Evolutionary conservation across 2,329 filamentous ascomycete genomes (phyloP).

Genomic region (Botrytis tulipae): DNA sequence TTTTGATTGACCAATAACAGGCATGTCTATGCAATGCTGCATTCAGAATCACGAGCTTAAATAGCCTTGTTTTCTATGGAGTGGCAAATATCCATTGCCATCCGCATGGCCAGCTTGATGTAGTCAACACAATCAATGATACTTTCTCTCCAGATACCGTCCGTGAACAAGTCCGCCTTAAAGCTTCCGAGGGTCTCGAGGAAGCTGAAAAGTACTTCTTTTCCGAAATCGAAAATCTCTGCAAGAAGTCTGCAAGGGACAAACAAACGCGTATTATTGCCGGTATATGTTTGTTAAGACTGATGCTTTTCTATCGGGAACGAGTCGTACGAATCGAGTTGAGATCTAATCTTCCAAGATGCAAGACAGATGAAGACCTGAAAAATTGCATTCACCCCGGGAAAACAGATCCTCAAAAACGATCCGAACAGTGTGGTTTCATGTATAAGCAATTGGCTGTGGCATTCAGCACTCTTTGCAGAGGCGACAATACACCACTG

Average conservation of each 20-base stretch:
- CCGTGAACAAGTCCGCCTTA: slow-evolving; percentile 28
- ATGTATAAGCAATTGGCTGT: slow-evolving; percentile 28
- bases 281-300: slow-evolving; percentile 27
- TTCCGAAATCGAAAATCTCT: slow-evolving; percentile 25
- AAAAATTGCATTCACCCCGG: slow-evolving; percentile 10
- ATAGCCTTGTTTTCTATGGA: slow-evolving; percentile 28
- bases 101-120: slow-evolving; percentile 8
- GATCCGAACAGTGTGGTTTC: slow-evolving; percentile 25
- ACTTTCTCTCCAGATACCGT: slow-evolving; percentile 27
- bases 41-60: slow-evolving; percentile 25
- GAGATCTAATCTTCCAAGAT: slow-evolving; percentile 23
- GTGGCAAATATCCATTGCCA: slow-evolving; percentile 23
- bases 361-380: slow-evolving; percentile 18
- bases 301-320: slow-evolving; percentile 28
- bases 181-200: slow-evolving; percentile 26
- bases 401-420: slow-evolving; percentile 23
- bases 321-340: slow-evolving; percentile 25
- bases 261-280: slow-evolving; percentile 27
- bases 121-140: slow-evolving; percentile 11
- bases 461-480: slow-evolving; percentile 25
- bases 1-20: not conserved
- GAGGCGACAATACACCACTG: slow-evolving; percentile 25
- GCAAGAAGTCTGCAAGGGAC: slow-evolving; percentile 18
- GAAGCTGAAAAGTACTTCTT: slow-evolving; percentile 24
- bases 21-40: slow-evolving; percentile 22